These are phyloP conservation scores for Coemansia guatemalensis DNA, from an alignment of 192 early-diverging fungal species.

Conservation along the genomic window DNA sequence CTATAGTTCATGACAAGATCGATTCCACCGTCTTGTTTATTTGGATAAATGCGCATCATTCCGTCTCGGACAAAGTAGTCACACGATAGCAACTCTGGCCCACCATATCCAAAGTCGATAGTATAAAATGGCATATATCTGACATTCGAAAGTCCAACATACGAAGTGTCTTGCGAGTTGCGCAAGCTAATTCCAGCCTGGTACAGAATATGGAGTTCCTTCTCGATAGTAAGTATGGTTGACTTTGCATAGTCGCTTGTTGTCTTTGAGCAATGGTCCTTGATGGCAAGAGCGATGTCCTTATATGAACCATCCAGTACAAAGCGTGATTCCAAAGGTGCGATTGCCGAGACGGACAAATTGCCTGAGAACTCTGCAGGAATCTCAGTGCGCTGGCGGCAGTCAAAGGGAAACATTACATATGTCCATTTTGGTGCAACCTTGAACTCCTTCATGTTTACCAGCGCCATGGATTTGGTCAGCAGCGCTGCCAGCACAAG, in stretches of 20 bases:
- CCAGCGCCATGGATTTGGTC: constrained; percentile 21
- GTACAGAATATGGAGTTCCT: constrained; percentile 37
- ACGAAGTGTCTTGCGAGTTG: constrained; percentile 33
- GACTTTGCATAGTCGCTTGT: constrained; percentile 38
- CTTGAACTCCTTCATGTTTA: constrained; percentile 21
- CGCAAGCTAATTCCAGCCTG: constrained; percentile 24
- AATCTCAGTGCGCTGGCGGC: constrained; percentile 23
- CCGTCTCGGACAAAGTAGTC: constrained; percentile 38
- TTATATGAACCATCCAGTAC: constrained; percentile 17
- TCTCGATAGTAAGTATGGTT: constrained; percentile 27
- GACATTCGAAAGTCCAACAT: constrained; percentile 33
- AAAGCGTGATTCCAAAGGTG: constrained; percentile 10
- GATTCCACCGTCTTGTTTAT: constrained; percentile 43
- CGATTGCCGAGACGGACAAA: constrained; percentile 25
- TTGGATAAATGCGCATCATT: constrained; percentile 30
- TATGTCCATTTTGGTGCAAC: constrained; percentile 21
- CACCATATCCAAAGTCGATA: constrained; percentile 47
- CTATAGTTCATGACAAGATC: constrained; percentile 42
- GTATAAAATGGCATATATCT: constrained; percentile 33
- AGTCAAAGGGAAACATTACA: constrained; percentile 41
- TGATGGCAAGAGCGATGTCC: constrained; percentile 28
- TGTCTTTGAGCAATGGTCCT: constrained; percentile 16
- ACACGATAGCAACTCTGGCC: constrained; percentile 26
- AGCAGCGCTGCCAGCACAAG: constrained; percentile 24
- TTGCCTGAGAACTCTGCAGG: constrained; percentile 37